phyloP scores from a whole-genome alignment of 2,329 filamentous ascomycete genomes.

The Coniochaeta sp. region DNA sequence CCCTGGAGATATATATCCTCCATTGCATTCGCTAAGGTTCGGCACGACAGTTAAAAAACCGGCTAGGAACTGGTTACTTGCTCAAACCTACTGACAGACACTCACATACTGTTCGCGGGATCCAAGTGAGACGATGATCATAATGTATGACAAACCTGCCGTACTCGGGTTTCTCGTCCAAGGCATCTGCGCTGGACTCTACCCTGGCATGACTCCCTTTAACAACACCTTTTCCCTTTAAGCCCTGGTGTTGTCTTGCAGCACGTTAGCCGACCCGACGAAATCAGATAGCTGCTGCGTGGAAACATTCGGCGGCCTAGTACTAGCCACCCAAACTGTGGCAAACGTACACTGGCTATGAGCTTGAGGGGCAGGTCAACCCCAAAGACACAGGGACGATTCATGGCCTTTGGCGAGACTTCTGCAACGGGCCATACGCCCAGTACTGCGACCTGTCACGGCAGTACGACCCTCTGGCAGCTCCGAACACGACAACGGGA shows the following conservation, averaged over 20 bases:
- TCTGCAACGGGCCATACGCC: constrained; percentile 50
- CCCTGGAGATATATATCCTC: too few species aligned
- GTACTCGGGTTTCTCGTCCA: background rate
- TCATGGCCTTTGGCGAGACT: constrained; percentile 53
- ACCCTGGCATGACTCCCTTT: background rate
- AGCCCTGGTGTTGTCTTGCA: constrained; percentile 40
- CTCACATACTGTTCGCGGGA: too few species aligned
- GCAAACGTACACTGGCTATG: constrained; percentile 56
- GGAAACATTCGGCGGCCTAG: constrained; percentile 57
- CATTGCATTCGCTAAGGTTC: too few species aligned
- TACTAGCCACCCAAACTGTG: constrained; percentile 58
- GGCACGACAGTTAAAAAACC: too few species aligned
- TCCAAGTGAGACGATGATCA: background rate
- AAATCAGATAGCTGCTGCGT: constrained; percentile 55
- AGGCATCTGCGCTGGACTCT: background rate
- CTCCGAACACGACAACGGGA: constrained; percentile 57
- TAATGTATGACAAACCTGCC: too few species aligned
- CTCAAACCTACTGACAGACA: too few species aligned
- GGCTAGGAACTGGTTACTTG: too few species aligned
- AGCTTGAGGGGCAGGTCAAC: constrained; percentile 49
- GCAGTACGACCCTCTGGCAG: constrained; percentile 56
- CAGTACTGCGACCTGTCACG: constrained; percentile 61
- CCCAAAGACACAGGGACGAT: constrained; percentile 51
- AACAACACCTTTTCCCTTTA: background rate
- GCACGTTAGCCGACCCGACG: constrained; percentile 30